Conservation (phyloP, 768 basidiomycete species). For the Boletellus ananas region DNA sequence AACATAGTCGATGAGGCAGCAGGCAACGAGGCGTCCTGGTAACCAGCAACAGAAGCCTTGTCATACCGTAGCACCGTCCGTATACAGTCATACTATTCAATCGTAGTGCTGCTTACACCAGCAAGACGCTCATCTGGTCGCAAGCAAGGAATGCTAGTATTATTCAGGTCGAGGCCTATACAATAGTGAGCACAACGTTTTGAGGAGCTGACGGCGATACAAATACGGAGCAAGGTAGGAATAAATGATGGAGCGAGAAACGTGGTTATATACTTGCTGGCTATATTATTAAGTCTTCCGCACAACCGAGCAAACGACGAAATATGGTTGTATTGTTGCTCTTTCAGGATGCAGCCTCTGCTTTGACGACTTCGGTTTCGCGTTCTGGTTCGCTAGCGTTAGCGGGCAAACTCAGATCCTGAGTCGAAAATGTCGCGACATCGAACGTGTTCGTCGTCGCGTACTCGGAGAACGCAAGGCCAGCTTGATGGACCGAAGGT, state of each 20-base stretch:
- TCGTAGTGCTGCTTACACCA: conserved; percentile 20
- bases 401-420: conserved; percentile 60
- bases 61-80: conserved; percentile 10
- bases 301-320: conserved; percentile 24
- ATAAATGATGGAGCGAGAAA: conserved; percentile 34
- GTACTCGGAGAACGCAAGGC: conserved; percentile 71
- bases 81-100: conserved; percentile 13
- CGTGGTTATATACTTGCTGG: conserved; percentile 31
- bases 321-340: conserved; percentile 16
- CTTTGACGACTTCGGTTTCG: conserved; percentile 63
- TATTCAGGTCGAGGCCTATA: conserved; percentile 31
- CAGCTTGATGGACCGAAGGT: conserved; percentile 54
- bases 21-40: conserved; percentile 35
- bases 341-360: conserved; percentile 47
- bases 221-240: conserved; percentile 37
- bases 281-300: conserved; percentile 28
- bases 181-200: conserved; percentile 35
- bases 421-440: conserved; percentile 61
- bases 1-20: conserved; percentile 33
- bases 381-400: conserved; percentile 57
- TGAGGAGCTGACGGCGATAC: conserved; percentile 33
- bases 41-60: conserved; percentile 23
- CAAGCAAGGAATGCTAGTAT: conserved; percentile 24
- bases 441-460: conserved; percentile 64
- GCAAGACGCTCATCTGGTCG: conserved; percentile 4